Percentiles rank a stretch among this genome's conserved stretches.
phyloP scores from a whole-genome alignment of 2,329 filamentous ascomycete genomes.

The Pseudopithomyces maydicus region DNA sequence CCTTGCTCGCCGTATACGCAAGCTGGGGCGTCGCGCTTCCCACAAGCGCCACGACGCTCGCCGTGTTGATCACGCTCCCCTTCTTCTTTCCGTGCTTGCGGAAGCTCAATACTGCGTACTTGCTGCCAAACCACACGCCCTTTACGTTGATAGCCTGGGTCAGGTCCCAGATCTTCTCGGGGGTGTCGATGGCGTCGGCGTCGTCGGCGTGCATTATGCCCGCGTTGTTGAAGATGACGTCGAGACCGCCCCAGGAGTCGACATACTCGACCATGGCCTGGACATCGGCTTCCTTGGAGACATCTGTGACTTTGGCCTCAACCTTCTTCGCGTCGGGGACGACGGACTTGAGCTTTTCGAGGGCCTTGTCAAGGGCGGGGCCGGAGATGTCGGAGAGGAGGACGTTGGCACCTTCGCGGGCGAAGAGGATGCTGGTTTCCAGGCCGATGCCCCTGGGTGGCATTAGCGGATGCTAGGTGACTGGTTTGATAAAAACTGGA shows the following conservation, averaged over 20 bases:
- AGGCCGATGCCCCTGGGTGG: slow-evolving; percentile 80
- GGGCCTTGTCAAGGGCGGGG: slow-evolving; percentile 75
- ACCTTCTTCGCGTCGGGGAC: slow-evolving; percentile 65
- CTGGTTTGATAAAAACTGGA: background rate
- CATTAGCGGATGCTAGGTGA: slow-evolving; percentile 22
- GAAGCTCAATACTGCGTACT: slow-evolving; percentile 84
- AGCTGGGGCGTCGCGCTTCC: slow-evolving; percentile 87
- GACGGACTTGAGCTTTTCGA: slow-evolving; percentile 74
- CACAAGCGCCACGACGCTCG: slow-evolving; percentile 84
- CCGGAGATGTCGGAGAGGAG: slow-evolving; percentile 85
- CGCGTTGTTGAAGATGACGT: slow-evolving; percentile 96
- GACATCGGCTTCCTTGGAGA: slow-evolving; percentile 83
- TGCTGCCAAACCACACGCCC: slow-evolving; percentile 96
- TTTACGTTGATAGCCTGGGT: slow-evolving; percentile 96
- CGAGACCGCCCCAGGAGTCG: slow-evolving; percentile 84
- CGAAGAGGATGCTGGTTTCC: slow-evolving; percentile 88
- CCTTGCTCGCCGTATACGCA: slow-evolving; percentile 93
- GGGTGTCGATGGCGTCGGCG: slow-evolving; percentile 73
- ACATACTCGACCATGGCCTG: slow-evolving; percentile 73
- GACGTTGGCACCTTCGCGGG: slow-evolving; percentile 83
- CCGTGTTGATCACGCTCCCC: slow-evolving; percentile 89
- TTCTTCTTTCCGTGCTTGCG: slow-evolving; percentile 78
- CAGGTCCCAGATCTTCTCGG: slow-evolving; percentile 91
- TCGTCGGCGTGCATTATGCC: slow-evolving; percentile 89
- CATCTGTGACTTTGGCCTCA: slow-evolving; percentile 72